Conservation (phyloP, 177 flowering plant species). For the Vitis hybrid region DNA sequence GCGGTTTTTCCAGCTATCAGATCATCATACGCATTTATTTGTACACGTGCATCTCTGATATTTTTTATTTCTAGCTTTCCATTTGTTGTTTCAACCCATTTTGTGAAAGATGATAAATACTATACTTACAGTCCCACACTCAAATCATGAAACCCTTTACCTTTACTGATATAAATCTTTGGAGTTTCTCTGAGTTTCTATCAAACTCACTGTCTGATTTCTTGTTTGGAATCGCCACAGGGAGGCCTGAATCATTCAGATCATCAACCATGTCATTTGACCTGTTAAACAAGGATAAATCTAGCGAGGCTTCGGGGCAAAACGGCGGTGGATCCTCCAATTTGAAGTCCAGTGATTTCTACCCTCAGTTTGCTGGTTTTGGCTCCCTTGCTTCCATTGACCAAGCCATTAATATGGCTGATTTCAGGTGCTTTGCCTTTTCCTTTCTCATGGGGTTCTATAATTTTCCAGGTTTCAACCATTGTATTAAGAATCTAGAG, state of each 20-base stretch:
- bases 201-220: no score
- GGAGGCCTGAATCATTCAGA: slow-evolving; percentile 5
- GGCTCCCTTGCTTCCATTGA: not conserved
- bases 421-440: slow-evolving; percentile 1
- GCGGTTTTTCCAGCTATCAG: no score
- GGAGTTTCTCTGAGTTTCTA: no score
- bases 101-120: no score
- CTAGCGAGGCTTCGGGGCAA: slow-evolving; percentile 3
- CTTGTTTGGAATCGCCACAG: not conserved
- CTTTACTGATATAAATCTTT: no score
- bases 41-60: no score
- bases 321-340: not conserved
- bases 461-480: no score
- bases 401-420: not conserved
- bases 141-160: no score
- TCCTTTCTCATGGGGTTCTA: not conserved
- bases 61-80: no score
- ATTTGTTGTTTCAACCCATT: no score
- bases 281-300: slow-evolving; percentile 15
- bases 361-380: slow-evolving; percentile 8
- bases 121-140: no score
- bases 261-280: slow-evolving; percentile 14
- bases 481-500: not conserved
- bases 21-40: no score
- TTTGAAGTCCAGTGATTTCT: slow-evolving; percentile 15